A percentile compares a stretch with the other conserved stretches of the same genome.
phyloP scores from a whole-genome alignment of 2,329 filamentous ascomycete genomes.

The Ophiostoma ulmi region DNA sequence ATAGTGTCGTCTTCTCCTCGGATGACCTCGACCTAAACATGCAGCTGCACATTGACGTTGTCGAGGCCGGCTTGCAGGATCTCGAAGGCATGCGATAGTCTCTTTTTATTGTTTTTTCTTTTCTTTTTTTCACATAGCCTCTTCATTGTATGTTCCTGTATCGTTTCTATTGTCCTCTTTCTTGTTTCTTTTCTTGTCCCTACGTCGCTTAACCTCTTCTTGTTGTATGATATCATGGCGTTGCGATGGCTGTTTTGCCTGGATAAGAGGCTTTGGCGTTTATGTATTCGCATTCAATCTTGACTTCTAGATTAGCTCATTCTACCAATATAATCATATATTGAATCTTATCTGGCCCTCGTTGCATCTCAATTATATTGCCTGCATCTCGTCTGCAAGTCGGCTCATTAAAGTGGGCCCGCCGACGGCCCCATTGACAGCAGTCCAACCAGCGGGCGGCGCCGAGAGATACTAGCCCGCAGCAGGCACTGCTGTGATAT shows the following conservation, averaged over 20 bases:
- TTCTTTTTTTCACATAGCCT: not conserved
- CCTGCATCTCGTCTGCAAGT: not conserved
- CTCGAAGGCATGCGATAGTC: not conserved
- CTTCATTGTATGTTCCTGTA: not conserved
- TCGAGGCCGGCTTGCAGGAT: constrained; percentile 22
- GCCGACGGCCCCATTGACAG: not conserved
- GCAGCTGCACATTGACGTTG: constrained; percentile 23
- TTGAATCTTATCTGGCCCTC: not conserved
- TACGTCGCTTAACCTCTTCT: not conserved
- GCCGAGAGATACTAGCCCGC: not conserved
- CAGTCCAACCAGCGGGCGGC: constrained; percentile 4
- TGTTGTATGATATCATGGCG: constrained; percentile 16
- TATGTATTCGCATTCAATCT: not conserved
- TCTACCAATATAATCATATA: not conserved
- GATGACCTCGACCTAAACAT: constrained; percentile 19
- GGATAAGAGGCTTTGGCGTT: not conserved
- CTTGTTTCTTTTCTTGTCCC: not conserved
- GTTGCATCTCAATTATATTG: not conserved
- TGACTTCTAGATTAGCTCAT: not conserved
- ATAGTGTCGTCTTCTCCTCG: not conserved
- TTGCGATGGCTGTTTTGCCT: not conserved
- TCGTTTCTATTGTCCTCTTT: not conserved
- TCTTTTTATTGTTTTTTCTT: not conserved
- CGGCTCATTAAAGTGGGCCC: not conserved
- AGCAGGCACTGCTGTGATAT: not conserved